Percentiles rank a stretch among this genome's conserved stretches.
These are phyloP conservation scores for Pyrrhoderma lamaoense DNA, from an alignment of 1,284 basidiomycete genomes.

Conservation along the genomic window DNA sequence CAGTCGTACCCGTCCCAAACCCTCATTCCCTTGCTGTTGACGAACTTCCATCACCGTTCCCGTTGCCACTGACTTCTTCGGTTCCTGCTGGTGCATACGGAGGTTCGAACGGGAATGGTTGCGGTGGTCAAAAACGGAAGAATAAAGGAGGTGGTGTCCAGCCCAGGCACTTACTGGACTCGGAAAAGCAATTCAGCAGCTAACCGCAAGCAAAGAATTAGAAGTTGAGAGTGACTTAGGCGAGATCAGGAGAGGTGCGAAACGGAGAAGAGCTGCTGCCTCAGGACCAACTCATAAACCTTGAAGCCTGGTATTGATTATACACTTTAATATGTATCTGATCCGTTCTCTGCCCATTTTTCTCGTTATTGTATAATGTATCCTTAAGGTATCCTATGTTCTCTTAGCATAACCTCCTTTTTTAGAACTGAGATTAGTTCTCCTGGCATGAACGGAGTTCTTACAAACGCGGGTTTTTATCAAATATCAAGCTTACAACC, in stretches of 20 bases:
- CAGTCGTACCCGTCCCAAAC: conserved; percentile 60
- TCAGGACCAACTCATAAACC: conserved; percentile 7
- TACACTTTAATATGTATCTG: too few relatives aligned
- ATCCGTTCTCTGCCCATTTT: too few relatives aligned
- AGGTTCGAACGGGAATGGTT: conserved; percentile 27
- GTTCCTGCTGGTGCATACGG: conserved; percentile 29
- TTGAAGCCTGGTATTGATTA: too few relatives aligned
- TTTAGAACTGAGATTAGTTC: too few relatives aligned
- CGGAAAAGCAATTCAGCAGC: conserved; percentile 54
- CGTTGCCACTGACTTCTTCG: conserved; percentile 57
- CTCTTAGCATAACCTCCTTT: too few relatives aligned
- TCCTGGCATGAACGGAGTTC: too few relatives aligned
- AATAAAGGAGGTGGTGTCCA: conserved; percentile 51
- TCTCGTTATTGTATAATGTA: too few relatives aligned
- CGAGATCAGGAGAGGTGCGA: conserved; percentile 67
- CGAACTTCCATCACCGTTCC: conserved; percentile 75
- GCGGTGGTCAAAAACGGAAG: conserved; percentile 42
- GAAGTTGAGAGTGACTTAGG: conserved; percentile 68
- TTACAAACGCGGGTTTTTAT: too few relatives aligned
- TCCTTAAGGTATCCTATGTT: too few relatives aligned
- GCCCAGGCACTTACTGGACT: conserved; percentile 40
- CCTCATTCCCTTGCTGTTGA: conserved; percentile 75
- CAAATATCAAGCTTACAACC: too few relatives aligned
- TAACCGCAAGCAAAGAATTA: conserved; percentile 49
- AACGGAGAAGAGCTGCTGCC: conserved; percentile 52